These are phyloP conservation scores for Cadophora gregata DNA, from an alignment of 2,329 filamentous ascomycete species.

Conservation along the genomic window DNA sequence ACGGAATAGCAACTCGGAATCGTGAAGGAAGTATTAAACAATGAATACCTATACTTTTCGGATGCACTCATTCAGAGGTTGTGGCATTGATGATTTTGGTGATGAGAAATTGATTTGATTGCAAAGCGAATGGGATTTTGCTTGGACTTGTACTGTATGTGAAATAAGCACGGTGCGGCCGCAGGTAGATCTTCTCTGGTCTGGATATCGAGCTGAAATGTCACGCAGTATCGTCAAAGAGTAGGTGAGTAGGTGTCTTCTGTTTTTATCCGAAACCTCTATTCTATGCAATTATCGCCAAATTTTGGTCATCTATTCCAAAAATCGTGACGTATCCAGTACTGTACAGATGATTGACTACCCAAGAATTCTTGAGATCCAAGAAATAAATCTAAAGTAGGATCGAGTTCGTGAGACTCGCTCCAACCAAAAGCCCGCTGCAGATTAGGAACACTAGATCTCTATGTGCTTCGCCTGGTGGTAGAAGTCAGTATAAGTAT, in stretches of 20 bases:
- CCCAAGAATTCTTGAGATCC: not conserved
- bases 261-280: not conserved
- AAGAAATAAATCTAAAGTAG: not conserved
- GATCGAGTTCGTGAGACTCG: constrained; percentile 9
- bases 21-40: too few species aligned
- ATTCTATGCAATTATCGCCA: not conserved
- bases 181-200: too few species aligned
- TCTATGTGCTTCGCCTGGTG: constrained; percentile 10
- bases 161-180: too few species aligned
- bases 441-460: constrained; percentile 12
- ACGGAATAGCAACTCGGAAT: too few species aligned
- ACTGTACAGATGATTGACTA: not conserved
- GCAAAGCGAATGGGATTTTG: too few species aligned
- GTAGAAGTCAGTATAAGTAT: not conserved
- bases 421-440: constrained; percentile 2
- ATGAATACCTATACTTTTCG: too few species aligned
- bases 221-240: not conserved
- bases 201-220: too few species aligned
- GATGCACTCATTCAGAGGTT: too few species aligned
- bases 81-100: too few species aligned
- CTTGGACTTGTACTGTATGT: too few species aligned
- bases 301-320: not conserved
- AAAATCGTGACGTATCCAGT: not conserved
- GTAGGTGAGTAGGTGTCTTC: not conserved
- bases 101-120: too few species aligned